A percentile compares a stretch with the other conserved stretches of the same genome.
Evolutionary conservation across 805 yeast genomes (phyloP).

Genomic region (Saturnispora dispora): DNA sequence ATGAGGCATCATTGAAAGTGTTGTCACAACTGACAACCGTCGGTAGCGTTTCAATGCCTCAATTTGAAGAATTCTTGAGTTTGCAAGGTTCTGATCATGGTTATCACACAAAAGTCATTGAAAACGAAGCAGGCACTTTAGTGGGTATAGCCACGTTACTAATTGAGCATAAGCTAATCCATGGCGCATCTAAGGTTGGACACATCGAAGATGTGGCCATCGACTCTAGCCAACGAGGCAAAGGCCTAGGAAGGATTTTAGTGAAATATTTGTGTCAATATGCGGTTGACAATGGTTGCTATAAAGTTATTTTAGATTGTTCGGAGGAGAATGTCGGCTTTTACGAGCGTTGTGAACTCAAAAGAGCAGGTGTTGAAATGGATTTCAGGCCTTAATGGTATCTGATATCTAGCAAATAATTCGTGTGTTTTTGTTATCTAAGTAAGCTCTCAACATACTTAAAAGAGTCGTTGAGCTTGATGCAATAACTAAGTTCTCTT

Average conservation of each 20-base stretch:
- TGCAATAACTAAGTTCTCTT: too few species aligned
- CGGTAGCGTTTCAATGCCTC: constrained; percentile 50
- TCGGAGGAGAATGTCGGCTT: constrained; percentile 72
- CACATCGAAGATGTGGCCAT: constrained; percentile 95
- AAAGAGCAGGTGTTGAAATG: constrained; percentile 63
- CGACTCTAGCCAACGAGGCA: constrained; percentile 66
- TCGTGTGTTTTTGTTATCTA: neutral
- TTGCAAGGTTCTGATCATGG: constrained; percentile 48
- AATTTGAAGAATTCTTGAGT: constrained; percentile 43
- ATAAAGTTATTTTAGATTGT: constrained; percentile 87
- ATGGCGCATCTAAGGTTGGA: constrained; percentile 76
- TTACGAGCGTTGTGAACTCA: constrained; percentile 81
- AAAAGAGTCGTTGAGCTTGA: too few species aligned
- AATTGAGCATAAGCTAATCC: constrained; percentile 76
- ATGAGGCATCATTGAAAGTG: constrained; percentile 33
- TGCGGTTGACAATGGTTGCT: constrained; percentile 59
- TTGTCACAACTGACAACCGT: constrained; percentile 71
- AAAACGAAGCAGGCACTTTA: constrained; percentile 39
- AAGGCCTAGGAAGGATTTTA: constrained; percentile 61
- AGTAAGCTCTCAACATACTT: neutral
- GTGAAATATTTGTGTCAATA: constrained; percentile 52
- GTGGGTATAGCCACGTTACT: constrained; percentile 82
- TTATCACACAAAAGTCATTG: constrained; percentile 65
- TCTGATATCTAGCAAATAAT: neutral
- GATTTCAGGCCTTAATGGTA: constrained; percentile 30